Evolutionary conservation across 1,139 yeast genomes (phyloP), one percentile per base, ranked within the genome.

Genomic region (Nematodospora anomalae): DNA sequence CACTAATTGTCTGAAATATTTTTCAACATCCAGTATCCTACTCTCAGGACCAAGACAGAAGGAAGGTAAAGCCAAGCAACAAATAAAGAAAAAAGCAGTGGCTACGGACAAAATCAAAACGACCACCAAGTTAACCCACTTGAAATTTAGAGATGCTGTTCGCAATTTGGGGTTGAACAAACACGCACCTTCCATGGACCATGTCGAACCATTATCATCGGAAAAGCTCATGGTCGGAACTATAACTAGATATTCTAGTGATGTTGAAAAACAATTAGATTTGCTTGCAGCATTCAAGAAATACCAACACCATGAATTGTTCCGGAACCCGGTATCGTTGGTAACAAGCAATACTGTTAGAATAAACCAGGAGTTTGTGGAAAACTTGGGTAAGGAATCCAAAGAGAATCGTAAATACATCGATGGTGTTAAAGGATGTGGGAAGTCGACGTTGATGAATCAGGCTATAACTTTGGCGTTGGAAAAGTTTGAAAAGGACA

Each of bases 391-490:
- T 11, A 31, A 43, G 4, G 43, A 44, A 2, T 36, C 53, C 1
- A 51, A 55, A 12, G 51, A 60, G 9, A 83, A 80, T 55, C 70
- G 85, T 52, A 49, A 74, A 28, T 67, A 84, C 33, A 48, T 90
- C 15, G 60, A 77, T 22, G 97, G 97, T 28, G 80, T 74, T 40
- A 65, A 77, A 33, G 96, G 96, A 32, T 72, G 76, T 8, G 97
- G 97, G 8, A 90, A 90, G 63, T 76, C 92, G 3, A 78, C 89
- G 0, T 58, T 83, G 27, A 51, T 90, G 34, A 64, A 92, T 0
- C 96, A 90, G 57, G 71, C 82, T 1, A 83, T 84, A 39, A 83
- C 92, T 0, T 55, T 70, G 36, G 57, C 71, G 1, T 52, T 74
- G 30, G 79, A 80, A 4, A 55, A 71, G 28, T 50, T 49, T 38